Conservation (phyloP, 139 green algal species). For the Dunaliella sp. region DNA sequence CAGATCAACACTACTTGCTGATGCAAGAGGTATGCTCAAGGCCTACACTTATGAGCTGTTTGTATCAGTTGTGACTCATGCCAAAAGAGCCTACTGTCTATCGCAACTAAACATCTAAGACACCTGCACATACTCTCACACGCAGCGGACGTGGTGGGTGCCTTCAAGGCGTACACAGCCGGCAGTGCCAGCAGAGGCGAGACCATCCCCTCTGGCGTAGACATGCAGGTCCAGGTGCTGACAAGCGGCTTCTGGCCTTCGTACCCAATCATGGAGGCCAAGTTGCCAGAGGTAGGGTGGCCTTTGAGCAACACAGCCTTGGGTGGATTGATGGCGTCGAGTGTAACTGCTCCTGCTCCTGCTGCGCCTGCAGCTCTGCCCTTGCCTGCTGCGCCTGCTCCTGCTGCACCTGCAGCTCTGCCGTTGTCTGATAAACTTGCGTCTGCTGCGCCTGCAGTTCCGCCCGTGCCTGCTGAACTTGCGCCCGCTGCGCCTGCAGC, state of each 20-base stretch:
- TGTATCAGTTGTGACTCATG: too few species aligned
- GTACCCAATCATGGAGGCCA: slow-evolving; percentile 81
- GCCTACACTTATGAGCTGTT: too few species aligned
- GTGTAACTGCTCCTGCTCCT: slow-evolving; percentile 68
- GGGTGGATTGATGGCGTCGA: too few species aligned
- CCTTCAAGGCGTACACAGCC: slow-evolving; percentile 17
- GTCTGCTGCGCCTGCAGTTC: too few species aligned
- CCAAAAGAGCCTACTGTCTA: neutral
- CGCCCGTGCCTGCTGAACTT: neutral
- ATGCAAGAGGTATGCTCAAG: too few species aligned
- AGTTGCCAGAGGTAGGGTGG: slow-evolving; percentile 73
- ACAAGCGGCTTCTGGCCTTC: slow-evolving; percentile 95
- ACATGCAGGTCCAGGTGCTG: slow-evolving; percentile 89
- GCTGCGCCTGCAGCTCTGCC: neutral
- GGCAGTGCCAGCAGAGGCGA: neutral
- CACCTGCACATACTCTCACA: too few species aligned
- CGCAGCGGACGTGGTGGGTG: slow-evolving; percentile 40
- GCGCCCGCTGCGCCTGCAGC: neutral
- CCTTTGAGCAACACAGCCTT: too few species aligned
- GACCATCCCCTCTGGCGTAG: slow-evolving; percentile 46
- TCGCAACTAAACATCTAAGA: neutral
- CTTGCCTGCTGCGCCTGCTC: neutral
- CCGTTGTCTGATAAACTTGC: too few species aligned
- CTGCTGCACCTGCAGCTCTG: neutral
- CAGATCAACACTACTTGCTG: too few species aligned